These are phyloP conservation scores for Penicillium sp. DNA, from an alignment of 2,329 filamentous ascomycete species.

Conservation along the genomic window DNA sequence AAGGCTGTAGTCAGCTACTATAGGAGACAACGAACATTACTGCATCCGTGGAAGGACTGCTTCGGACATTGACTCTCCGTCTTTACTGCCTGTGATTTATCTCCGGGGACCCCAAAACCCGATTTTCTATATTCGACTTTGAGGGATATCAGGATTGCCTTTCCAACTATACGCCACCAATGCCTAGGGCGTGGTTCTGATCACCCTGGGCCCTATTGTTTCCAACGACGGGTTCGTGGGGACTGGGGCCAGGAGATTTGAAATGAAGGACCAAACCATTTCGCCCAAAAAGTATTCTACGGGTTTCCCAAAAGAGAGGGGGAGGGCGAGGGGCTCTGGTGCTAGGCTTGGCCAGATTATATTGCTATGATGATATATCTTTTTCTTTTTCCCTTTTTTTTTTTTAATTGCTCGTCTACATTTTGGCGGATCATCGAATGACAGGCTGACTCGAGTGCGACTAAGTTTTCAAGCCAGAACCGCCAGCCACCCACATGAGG, in stretches of 20 bases:
- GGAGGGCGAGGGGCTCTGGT: neutral
- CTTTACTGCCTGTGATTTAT: neutral
- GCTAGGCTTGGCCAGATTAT: neutral
- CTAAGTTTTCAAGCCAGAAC: constrained; percentile 11
- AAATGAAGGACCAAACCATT: constrained; percentile 3
- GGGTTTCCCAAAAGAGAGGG: neutral
- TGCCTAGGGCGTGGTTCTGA: neutral
- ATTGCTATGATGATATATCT: neutral
- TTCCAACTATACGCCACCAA: neutral
- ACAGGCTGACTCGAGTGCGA: constrained; percentile 7
- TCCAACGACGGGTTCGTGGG: constrained; percentile 27
- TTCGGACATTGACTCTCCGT: neutral
- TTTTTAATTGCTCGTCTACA: neutral
- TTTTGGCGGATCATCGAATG: constrained; percentile 3
- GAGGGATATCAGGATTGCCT: neutral
- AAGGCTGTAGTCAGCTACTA: neutral
- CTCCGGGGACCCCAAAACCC: neutral
- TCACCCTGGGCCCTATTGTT: constrained; percentile 3
- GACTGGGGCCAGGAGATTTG: constrained; percentile 16
- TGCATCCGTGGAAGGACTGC: no score
- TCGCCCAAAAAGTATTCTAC: neutral
- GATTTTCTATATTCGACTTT: neutral
- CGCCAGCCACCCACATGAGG: constrained; percentile 12
- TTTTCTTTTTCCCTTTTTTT: constrained; percentile 7
- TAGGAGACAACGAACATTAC: neutral